A percentile compares a stretch with the other conserved stretches of the same genome.
Evolutionary conservation across 202 grass and related monocot genomes (phyloP).

Genomic region (Dendrocalamus latiflorus): DNA sequence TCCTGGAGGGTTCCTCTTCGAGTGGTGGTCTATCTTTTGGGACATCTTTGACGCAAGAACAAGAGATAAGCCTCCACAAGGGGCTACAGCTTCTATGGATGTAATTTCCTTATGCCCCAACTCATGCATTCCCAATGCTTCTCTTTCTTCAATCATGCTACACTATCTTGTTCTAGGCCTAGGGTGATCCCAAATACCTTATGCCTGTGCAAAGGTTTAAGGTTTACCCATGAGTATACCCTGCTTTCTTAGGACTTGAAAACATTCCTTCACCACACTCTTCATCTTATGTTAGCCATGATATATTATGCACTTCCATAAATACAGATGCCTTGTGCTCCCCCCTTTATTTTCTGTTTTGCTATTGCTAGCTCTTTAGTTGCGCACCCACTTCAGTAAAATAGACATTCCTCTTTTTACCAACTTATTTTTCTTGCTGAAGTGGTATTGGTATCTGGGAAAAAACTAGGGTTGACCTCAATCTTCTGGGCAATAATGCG

Average conservation of each 20-base stretch:
- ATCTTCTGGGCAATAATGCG: background rate
- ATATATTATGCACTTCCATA: background rate
- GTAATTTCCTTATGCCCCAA: background rate
- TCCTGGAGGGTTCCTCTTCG: slow-evolving; percentile 88
- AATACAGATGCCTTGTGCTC: background rate
- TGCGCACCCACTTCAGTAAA: background rate
- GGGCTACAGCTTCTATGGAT: slow-evolving; percentile 46
- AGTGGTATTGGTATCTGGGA: background rate
- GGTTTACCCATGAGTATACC: background rate
- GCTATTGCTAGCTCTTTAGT: background rate
- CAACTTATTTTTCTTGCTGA: background rate
- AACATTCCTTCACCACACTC: background rate
- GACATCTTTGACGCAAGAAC: slow-evolving; percentile 88
- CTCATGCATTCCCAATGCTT: background rate
- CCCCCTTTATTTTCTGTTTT: background rate
- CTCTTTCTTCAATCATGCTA: background rate
- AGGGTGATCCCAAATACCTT: background rate
- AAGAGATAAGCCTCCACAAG: slow-evolving; percentile 51
- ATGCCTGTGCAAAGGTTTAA: background rate
- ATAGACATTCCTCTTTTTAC: background rate
- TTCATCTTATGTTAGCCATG: background rate
- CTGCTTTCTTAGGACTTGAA: background rate
- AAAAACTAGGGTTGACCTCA: background rate
- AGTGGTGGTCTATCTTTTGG: slow-evolving; percentile 99
- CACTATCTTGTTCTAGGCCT: background rate